phyloP scores from a whole-genome alignment of 306 rosid genomes.

The Gillenia trifoliata region DNA sequence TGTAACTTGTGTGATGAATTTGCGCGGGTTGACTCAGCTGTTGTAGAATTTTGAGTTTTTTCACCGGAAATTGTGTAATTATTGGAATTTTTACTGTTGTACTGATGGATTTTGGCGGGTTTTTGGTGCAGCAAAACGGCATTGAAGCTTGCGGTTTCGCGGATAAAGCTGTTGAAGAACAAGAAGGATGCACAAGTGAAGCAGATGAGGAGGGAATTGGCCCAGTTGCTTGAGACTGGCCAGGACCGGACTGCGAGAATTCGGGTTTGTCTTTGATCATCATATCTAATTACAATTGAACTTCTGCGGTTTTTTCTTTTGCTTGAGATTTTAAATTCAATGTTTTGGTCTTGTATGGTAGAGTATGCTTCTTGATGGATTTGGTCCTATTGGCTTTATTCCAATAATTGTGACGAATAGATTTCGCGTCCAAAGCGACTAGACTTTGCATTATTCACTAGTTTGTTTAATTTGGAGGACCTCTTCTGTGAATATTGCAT shows the following conservation, averaged over 20 bases:
- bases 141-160: constrained; percentile 75
- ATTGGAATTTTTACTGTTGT: constrained; percentile 9
- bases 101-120: background rate
- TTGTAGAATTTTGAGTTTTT: background rate
- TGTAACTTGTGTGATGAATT: background rate
- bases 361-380: background rate
- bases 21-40: background rate
- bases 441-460: background rate
- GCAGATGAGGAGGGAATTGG: constrained; percentile 76
- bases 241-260: constrained; percentile 83
- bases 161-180: constrained; percentile 81
- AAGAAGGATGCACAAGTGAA: constrained; percentile 67
- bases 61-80: background rate
- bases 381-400: background rate
- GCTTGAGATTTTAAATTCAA: background rate
- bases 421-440: background rate
- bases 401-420: background rate
- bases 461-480: background rate
- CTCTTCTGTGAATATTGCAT: background rate
- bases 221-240: constrained; percentile 72
- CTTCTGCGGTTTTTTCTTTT: background rate
- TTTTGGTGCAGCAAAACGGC: constrained; percentile 74
- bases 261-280: constrained; percentile 38
- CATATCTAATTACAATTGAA: background rate
- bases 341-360: background rate